phyloP scores from a whole-genome alignment of 176 grass and related monocot species.

The Hsuehochloa calcarea region DNA sequence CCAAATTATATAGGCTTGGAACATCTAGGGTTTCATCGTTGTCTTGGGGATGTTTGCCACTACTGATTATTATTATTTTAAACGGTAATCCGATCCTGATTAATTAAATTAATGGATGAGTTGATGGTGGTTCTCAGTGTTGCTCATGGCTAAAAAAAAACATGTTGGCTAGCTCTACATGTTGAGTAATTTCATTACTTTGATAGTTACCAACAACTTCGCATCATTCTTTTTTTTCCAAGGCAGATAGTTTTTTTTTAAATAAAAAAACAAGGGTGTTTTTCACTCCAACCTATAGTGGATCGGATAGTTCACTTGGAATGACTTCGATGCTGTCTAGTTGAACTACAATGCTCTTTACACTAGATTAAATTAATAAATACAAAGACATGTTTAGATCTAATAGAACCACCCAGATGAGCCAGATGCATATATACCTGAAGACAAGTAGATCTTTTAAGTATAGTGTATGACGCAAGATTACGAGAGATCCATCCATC shows the following conservation, averaged over 20 bases:
- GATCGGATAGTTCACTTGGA: background rate
- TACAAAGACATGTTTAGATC: background rate
- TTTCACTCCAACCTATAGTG: background rate
- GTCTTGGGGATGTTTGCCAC: background rate
- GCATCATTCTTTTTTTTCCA: background rate
- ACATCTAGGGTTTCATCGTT: conserved; percentile 24
- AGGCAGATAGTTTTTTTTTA: background rate
- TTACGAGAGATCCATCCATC: background rate
- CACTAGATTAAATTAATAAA: background rate
- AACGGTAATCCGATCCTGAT: too few relatives aligned
- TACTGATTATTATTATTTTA: too few relatives aligned
- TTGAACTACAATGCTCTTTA: background rate
- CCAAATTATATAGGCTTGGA: background rate
- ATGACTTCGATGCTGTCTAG: background rate
- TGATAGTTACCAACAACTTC: background rate
- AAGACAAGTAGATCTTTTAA: background rate
- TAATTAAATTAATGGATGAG: background rate
- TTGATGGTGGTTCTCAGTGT: background rate
- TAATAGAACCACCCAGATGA: background rate
- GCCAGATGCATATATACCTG: background rate
- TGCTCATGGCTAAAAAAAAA: background rate
- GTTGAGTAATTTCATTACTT: background rate
- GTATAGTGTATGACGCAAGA: background rate
- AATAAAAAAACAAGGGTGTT: background rate
- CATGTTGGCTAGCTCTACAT: background rate